A percentile compares a stretch with the other conserved stretches of the same genome.
These are phyloP conservation scores for Begonia peltatifolia DNA, from an alignment of 306 rosid species.

Conservation along the genomic window DNA sequence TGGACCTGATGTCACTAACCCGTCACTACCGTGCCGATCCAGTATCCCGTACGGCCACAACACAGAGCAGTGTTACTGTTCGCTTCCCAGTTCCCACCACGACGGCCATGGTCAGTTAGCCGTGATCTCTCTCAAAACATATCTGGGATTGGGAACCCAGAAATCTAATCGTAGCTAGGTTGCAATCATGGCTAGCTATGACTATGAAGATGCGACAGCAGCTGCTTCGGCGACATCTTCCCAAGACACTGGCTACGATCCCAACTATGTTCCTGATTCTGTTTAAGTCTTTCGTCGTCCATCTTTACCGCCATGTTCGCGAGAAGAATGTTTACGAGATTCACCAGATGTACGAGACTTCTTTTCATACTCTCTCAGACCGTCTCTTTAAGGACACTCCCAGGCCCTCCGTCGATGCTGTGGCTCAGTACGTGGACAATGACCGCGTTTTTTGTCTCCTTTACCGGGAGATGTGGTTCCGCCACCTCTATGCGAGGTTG, in stretches of 20 bases:
- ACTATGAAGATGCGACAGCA: slow-evolving; percentile 34
- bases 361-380: slow-evolving; percentile 79
- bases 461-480: slow-evolving; percentile 97
- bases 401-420: slow-evolving; percentile 94
- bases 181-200: slow-evolving; percentile 39
- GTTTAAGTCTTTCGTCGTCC: slow-evolving; percentile 80
- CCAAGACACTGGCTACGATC: slow-evolving; percentile 66
- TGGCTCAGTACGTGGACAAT: slow-evolving; percentile 65
- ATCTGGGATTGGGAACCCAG: too few relatives aligned
- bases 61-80: too few relatives aligned
- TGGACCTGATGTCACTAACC: too few relatives aligned
- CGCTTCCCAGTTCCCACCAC: too few relatives aligned
- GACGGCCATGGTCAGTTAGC: too few relatives aligned
- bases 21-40: too few relatives aligned
- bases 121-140: too few relatives aligned
- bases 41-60: too few relatives aligned
- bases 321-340: slow-evolving; percentile 97
- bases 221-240: slow-evolving; percentile 10
- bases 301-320: slow-evolving; percentile 79
- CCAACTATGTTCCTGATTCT: slow-evolving; percentile 76
- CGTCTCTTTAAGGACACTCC: slow-evolving; percentile 87
- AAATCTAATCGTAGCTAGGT: too few relatives aligned
- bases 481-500: slow-evolving; percentile 82
- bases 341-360: slow-evolving; percentile 80
- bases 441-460: slow-evolving; percentile 94